These are phyloP conservation scores for Pestalotiopsis sp. DNA, from an alignment of 2,329 filamentous ascomycete genomes.

Conservation along the genomic window DNA sequence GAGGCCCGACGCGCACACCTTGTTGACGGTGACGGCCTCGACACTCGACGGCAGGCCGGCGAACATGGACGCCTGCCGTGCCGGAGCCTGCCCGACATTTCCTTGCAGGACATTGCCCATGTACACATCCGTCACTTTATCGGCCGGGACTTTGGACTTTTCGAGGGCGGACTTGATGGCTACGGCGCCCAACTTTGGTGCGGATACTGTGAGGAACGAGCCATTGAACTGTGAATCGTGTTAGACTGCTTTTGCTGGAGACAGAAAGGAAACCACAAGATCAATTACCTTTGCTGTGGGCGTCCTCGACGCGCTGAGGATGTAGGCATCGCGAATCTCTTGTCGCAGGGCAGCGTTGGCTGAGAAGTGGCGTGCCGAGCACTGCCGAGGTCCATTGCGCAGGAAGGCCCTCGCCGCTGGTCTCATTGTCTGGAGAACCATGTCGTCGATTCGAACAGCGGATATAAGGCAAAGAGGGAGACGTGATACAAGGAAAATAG, in stretches of 20 bases:
- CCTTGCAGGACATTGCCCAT: slow-evolving; percentile 95
- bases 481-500: neutral
- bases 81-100: slow-evolving; percentile 84
- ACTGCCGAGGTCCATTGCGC: slow-evolving; percentile 19
- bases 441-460: slow-evolving; percentile 11
- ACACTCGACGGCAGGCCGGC: slow-evolving; percentile 80
- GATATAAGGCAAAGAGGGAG: neutral
- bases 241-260: neutral
- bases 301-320: slow-evolving; percentile 85
- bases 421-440: slow-evolving; percentile 25
- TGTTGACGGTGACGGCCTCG: slow-evolving; percentile 94
- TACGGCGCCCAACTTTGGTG: slow-evolving; percentile 83
- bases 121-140: slow-evolving; percentile 88
- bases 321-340: slow-evolving; percentile 90
- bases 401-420: slow-evolving; percentile 23
- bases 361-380: slow-evolving; percentile 47
- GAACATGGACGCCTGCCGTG: slow-evolving; percentile 86
- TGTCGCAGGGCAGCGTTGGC: slow-evolving; percentile 46
- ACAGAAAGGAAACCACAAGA: no score
- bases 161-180: slow-evolving; percentile 90
- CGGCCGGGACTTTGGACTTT: slow-evolving; percentile 80
- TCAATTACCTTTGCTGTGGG: slow-evolving; percentile 77
- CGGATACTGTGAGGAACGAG: slow-evolving; percentile 78
- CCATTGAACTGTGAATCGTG: slow-evolving; percentile 77
- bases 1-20: slow-evolving; percentile 93